phyloP scores from a whole-genome alignment of 1,284 basidiomycete genomes.

The Earliella scabrosa region DNA sequence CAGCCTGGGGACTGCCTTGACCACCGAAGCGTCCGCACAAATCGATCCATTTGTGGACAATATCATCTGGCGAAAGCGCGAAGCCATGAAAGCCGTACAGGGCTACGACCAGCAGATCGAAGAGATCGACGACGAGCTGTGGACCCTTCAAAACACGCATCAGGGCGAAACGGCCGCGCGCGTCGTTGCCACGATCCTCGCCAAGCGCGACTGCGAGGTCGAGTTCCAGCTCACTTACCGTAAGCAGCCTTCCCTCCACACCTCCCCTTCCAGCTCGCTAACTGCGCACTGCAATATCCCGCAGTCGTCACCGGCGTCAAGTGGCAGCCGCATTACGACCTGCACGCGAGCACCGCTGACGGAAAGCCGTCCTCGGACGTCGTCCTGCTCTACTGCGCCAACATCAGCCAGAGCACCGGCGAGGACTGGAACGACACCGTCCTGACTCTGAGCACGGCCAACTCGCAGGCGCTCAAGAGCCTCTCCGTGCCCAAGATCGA shows the following conservation, averaged over 20 bases:
- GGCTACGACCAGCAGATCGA: conserved; percentile 45
- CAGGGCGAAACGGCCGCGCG: conserved; percentile 41
- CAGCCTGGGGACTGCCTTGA: conserved; percentile 36
- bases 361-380: conserved; percentile 49
- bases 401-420: conserved; percentile 57
- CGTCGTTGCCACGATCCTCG: conserved; percentile 43
- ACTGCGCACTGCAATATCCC: no score
- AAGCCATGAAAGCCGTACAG: conserved; percentile 42
- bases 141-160: conserved; percentile 26
- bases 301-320: conserved; percentile 50
- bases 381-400: conserved; percentile 57
- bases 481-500: conserved; percentile 7
- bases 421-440: conserved; percentile 55
- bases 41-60: conserved; percentile 43
- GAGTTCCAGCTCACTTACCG: conserved; percentile 35
- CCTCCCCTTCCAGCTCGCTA: no score
- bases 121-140: conserved; percentile 35
- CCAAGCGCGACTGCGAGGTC: conserved; percentile 39
- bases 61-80: conserved; percentile 44
- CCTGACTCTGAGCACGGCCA: conserved; percentile 15
- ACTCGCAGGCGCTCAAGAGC: conserved; percentile 6
- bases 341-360: conserved; percentile 53
- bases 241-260: conserved; percentile 28
- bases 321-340: conserved; percentile 62
- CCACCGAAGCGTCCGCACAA: not conserved